Conservation (phyloP, 2,329 filamentous ascomycete genomes). For the Scytalidium sp. region DNA sequence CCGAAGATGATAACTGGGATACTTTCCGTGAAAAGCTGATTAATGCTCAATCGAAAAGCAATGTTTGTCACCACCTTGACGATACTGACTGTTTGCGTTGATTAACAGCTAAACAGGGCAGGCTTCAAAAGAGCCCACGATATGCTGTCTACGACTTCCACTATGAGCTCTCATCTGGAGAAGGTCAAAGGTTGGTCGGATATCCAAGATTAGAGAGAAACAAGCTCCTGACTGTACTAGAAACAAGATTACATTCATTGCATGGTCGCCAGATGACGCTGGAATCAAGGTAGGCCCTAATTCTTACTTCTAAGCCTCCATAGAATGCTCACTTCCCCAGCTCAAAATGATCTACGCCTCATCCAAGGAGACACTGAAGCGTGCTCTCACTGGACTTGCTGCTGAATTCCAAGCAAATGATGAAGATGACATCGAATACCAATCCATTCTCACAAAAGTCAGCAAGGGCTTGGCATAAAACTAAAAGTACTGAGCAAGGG, state of each 20-base stretch:
- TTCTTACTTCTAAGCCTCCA: background rate
- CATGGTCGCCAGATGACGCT: constrained; percentile 81
- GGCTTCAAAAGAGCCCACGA: constrained; percentile 65
- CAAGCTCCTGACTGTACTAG: constrained; percentile 34
- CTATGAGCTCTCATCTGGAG: constrained; percentile 69
- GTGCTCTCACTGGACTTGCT: constrained; percentile 71
- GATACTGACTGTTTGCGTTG: background rate
- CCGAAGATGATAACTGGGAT: constrained; percentile 65
- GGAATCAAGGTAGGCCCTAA: constrained; percentile 62
- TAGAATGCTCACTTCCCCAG: constrained; percentile 38
- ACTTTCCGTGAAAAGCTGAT: constrained; percentile 74
- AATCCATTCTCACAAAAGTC: constrained; percentile 64
- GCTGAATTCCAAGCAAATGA: constrained; percentile 83
- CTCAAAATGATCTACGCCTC: constrained; percentile 89
- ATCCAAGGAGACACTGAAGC: constrained; percentile 84
- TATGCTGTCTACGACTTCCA: constrained; percentile 86
- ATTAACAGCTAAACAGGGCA: constrained; percentile 41
- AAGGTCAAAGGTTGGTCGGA: constrained; percentile 62
- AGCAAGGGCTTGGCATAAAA: constrained; percentile 56
- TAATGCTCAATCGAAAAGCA: constrained; percentile 69
- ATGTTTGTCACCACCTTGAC: constrained; percentile 41
- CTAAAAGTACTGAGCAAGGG: background rate
- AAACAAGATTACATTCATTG: constrained; percentile 77
- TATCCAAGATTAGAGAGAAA: constrained; percentile 11
- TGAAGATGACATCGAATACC: constrained; percentile 76